A percentile compares a stretch with the other conserved stretches of the same genome.
These are phyloP conservation scores for Lentinula lateritia DNA, from an alignment of 768 basidiomycete genomes.

Conservation along the genomic window DNA sequence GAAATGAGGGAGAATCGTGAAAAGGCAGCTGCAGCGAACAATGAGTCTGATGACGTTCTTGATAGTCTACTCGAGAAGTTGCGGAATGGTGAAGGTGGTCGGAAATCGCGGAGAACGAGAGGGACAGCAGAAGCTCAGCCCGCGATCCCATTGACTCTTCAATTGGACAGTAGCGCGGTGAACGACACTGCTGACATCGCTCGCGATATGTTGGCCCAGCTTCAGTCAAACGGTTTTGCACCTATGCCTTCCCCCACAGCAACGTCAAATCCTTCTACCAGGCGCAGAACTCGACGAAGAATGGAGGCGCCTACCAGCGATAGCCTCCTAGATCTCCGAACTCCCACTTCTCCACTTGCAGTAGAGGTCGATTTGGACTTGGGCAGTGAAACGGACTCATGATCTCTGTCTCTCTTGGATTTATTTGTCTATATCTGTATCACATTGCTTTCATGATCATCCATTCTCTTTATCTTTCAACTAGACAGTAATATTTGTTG, in stretches of 20 bases:
- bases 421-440: conserved; percentile 22
- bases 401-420: conserved; percentile 10
- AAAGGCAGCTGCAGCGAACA: conserved; percentile 33
- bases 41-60: conserved; percentile 57
- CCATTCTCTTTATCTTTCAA: neutral
- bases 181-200: conserved; percentile 52
- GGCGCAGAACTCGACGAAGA: conserved; percentile 30
- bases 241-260: conserved; percentile 43
- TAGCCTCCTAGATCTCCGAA: conserved; percentile 17
- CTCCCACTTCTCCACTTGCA: conserved; percentile 7
- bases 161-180: conserved; percentile 24
- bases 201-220: conserved; percentile 67
- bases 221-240: conserved; percentile 67
- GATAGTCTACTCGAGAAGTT: conserved; percentile 71
- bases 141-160: conserved; percentile 27
- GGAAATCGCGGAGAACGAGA: conserved; percentile 47
- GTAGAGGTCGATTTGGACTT: conserved; percentile 5
- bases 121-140: conserved; percentile 28
- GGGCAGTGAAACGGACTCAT: conserved; percentile 9
- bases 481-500: neutral
- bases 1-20: conserved; percentile 53
- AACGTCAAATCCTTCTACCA: conserved; percentile 25
- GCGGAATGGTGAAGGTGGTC: conserved; percentile 59
- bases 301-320: conserved; percentile 6
- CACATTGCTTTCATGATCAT: conserved; percentile 19